Evolutionary conservation across 768 basidiomycete species (phyloP).

Genomic region (Russula sp.): DNA sequence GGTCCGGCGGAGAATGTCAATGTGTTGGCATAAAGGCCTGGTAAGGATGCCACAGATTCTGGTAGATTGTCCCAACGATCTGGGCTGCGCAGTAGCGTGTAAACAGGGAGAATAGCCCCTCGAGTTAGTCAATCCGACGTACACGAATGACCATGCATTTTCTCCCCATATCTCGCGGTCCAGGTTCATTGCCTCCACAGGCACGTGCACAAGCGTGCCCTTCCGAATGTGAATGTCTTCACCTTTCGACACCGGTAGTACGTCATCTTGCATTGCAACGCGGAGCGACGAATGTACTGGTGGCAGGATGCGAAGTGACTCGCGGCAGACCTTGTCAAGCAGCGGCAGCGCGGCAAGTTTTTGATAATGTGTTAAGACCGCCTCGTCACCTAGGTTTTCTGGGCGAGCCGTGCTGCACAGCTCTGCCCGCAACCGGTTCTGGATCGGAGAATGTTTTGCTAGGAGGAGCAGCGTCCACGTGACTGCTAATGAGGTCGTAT

Average conservation of each 20-base stretch:
- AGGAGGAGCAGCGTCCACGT: slow-evolving; percentile 82
- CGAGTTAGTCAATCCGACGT: slow-evolving; percentile 9
- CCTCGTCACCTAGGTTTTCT: slow-evolving; percentile 48
- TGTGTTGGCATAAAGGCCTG: slow-evolving; percentile 66
- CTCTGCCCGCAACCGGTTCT: slow-evolving; percentile 67
- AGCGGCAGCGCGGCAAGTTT: slow-evolving; percentile 56
- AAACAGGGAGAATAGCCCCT: background rate
- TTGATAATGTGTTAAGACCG: slow-evolving; percentile 43
- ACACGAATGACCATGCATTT: slow-evolving; percentile 81
- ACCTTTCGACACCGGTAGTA: slow-evolving; percentile 60
- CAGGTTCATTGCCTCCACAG: slow-evolving; percentile 74
- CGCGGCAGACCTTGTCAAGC: slow-evolving; percentile 70
- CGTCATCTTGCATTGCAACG: slow-evolving; percentile 71
- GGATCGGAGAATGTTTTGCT: slow-evolving; percentile 58
- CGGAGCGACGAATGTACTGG: slow-evolving; percentile 79
- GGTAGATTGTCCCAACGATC: slow-evolving; percentile 79
- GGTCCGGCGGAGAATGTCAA: slow-evolving; percentile 79
- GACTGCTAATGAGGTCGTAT: slow-evolving; percentile 75
- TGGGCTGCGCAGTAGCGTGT: slow-evolving; percentile 42
- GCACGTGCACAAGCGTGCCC: slow-evolving; percentile 71
- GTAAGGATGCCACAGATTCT: slow-evolving; percentile 56
- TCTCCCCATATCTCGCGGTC: slow-evolving; percentile 76
- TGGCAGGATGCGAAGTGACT: slow-evolving; percentile 70
- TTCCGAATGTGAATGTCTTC: slow-evolving; percentile 48
- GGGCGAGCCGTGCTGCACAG: slow-evolving; percentile 41